Percentiles rank a stretch among this genome's conserved stretches.
phyloP scores from a whole-genome alignment of 805 yeast genomes.

The Starmerella gropengiesseri region DNA sequence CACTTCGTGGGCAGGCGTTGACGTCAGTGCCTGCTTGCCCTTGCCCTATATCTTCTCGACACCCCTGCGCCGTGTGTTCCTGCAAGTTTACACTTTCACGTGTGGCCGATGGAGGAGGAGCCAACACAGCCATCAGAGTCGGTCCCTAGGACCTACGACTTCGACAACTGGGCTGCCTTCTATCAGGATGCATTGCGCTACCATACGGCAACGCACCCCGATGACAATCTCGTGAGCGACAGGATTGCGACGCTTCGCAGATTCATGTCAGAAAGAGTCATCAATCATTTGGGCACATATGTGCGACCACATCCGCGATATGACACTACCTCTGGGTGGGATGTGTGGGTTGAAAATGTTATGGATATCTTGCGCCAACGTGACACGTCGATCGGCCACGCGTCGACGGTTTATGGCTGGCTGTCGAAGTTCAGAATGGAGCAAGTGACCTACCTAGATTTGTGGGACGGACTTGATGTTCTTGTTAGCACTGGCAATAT shows the following conservation, averaged over 20 bases:
- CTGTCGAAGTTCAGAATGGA: not conserved
- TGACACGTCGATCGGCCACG: not conserved
- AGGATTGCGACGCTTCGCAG: constrained; percentile 1
- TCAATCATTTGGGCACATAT: not conserved
- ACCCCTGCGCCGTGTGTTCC: too few relatives aligned
- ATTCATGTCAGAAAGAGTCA: not conserved
- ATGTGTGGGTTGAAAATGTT: not conserved
- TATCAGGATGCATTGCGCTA: not conserved
- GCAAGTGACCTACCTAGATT: not conserved
- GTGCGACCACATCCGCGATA: constrained; percentile 2
- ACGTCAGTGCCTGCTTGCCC: too few relatives aligned
- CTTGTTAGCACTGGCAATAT: not conserved
- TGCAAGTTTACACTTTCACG: too few relatives aligned
- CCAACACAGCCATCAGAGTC: too few relatives aligned
- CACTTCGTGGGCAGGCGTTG: too few relatives aligned
- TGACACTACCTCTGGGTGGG: not conserved
- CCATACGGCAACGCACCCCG: not conserved
- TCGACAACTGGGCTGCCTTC: not conserved
- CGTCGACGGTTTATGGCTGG: not conserved
- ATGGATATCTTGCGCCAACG: not conserved
- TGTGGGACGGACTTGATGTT: constrained; percentile 2
- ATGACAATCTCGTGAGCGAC: not conserved
- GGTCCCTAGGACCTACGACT: too few relatives aligned
- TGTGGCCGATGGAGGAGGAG: too few relatives aligned
- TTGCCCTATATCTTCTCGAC: too few relatives aligned